Conservation (phyloP, 441 rosid species). For the Aleurites moluccanus region DNA sequence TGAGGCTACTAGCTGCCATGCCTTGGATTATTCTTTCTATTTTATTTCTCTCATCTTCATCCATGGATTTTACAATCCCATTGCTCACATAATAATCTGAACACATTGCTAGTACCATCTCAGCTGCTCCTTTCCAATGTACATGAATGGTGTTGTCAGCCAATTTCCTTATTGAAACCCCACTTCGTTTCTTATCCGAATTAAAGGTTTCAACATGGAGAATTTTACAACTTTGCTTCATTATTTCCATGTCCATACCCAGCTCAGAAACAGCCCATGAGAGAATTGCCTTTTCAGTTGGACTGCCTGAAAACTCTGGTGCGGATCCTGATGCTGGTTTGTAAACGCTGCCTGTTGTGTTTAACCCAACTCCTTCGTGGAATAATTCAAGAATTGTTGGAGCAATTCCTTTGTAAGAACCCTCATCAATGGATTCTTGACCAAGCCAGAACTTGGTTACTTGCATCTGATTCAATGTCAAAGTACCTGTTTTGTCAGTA, state of each 20-base stretch:
- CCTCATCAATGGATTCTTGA: conserved; percentile 47
- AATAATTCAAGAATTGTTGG: conserved; percentile 43
- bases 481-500: conserved; percentile 76
- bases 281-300: conserved; percentile 80
- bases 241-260: conserved; percentile 52
- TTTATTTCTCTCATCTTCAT: conserved; percentile 36
- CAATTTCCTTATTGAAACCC: conserved; percentile 45
- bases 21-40: conserved; percentile 55
- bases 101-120: conserved; percentile 68
- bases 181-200: conserved; percentile 70
- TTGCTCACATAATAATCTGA: conserved; percentile 44
- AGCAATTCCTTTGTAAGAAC: conserved; percentile 34
- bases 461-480: conserved; percentile 67
- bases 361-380: conserved; percentile 60
- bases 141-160: conserved; percentile 44
- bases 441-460: conserved; percentile 72
- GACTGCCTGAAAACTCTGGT: conserved; percentile 70
- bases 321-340: conserved; percentile 37
- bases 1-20: conserved; percentile 76
- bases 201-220: conserved; percentile 74
- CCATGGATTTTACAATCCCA: conserved; percentile 43
- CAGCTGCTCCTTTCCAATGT: conserved; percentile 95
- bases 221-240: conserved; percentile 41
- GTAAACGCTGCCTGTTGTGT: conserved; percentile 65
- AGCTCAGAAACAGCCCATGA: conserved; percentile 66